Percentiles rank a stretch among this genome's conserved stretches.
phyloP scores from a whole-genome alignment of 805 yeast species.

The Suhomyces sp. region DNA sequence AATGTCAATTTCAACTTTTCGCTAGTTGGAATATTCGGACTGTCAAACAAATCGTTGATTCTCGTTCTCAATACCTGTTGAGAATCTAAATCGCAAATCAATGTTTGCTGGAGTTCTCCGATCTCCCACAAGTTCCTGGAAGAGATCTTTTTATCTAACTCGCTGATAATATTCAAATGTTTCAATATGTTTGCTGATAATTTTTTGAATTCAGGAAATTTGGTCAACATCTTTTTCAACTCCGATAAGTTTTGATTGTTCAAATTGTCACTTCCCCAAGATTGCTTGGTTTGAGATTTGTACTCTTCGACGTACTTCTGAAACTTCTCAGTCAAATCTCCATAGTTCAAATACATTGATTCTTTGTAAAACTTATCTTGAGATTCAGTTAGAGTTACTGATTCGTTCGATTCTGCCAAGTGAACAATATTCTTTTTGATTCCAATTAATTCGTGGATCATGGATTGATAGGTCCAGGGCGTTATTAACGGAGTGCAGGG shows the following conservation, averaged over 20 bases:
- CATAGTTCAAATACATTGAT: conserved; percentile 87
- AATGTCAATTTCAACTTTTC: conserved; percentile 71
- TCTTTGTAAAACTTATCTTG: conserved; percentile 74
- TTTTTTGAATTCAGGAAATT: conserved; percentile 90
- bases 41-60: conserved; percentile 51
- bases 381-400: conserved; percentile 51
- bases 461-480: conserved; percentile 98
- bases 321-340: conserved; percentile 87
- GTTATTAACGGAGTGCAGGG: conserved; percentile 88
- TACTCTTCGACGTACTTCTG: conserved; percentile 81
- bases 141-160: conserved; percentile 73
- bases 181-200: conserved; percentile 85
- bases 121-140: conserved; percentile 70
- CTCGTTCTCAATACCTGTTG: conserved; percentile 45
- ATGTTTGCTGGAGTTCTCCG: conserved; percentile 85
- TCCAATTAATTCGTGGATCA: conserved; percentile 91
- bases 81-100: conserved; percentile 53
- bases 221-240: conserved; percentile 86
- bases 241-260: conserved; percentile 71
- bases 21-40: conserved; percentile 41
- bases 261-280: conserved; percentile 49
- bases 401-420: conserved; percentile 45
- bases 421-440: conserved; percentile 79
- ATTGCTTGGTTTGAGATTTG: conserved; percentile 73
- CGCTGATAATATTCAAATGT: conserved; percentile 87